phyloP scores from a whole-genome alignment of 139 green algal genomes.

The Trebouxia sp. region DNA sequence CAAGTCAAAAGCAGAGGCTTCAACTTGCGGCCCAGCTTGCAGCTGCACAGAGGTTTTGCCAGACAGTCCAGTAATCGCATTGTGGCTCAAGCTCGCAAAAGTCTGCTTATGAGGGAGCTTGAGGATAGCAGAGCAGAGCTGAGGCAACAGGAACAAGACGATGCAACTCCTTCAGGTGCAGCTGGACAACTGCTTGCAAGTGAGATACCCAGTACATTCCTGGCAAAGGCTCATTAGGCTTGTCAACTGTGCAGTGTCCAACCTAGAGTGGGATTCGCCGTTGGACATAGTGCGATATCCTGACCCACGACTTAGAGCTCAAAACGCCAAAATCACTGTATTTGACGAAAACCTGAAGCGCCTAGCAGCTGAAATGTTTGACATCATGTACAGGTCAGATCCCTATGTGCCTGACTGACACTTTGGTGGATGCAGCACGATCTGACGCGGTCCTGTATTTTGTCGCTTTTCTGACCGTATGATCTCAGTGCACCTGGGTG shows the following conservation, averaged over 20 bases:
- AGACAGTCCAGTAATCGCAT: neutral
- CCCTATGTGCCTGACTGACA: neutral
- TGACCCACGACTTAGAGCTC: slow-evolving; percentile 84
- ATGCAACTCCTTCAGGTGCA: neutral
- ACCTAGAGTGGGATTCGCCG: slow-evolving; percentile 71
- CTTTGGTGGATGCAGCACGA: neutral
- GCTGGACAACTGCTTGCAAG: too few relatives aligned
- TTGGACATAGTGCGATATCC: slow-evolving; percentile 89
- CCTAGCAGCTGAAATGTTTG: slow-evolving; percentile 91
- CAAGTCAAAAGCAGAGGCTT: neutral
- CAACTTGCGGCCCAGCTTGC: neutral
- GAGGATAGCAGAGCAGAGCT: neutral
- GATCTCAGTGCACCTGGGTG: too few relatives aligned
- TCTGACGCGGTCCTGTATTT: neutral
- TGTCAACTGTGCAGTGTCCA: slow-evolving; percentile 50
- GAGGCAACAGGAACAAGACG: neutral
- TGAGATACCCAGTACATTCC: too few relatives aligned
- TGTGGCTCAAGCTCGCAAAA: slow-evolving; percentile 23
- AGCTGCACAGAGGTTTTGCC: neutral
- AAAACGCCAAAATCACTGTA: slow-evolving; percentile 72
- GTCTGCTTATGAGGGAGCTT: neutral
- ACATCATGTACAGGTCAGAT: slow-evolving; percentile 87
- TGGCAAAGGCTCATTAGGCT: too few relatives aligned
- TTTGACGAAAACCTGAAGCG: slow-evolving; percentile 81
- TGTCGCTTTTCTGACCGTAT: neutral